Conservation (phyloP, 2,329 filamentous ascomycete genomes). For the Epichloe gansuensis region DNA sequence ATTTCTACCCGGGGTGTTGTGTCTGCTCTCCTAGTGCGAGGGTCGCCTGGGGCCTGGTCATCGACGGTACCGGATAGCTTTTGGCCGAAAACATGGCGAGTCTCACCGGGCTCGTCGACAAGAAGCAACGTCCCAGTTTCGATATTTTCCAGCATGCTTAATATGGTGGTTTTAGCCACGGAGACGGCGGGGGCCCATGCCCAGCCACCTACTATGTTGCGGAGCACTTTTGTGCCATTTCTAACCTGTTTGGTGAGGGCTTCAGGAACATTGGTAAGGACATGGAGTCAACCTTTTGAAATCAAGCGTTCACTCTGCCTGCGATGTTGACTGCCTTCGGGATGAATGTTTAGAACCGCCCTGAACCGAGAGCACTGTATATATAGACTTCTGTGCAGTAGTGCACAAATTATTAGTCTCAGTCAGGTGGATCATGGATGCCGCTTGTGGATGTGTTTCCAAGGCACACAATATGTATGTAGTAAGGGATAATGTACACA, state of each 20-base stretch:
- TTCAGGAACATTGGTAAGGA: neutral
- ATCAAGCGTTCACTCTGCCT: neutral
- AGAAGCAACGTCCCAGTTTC: constrained; percentile 35
- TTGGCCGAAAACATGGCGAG: constrained; percentile 33
- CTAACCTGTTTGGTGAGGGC: constrained; percentile 3
- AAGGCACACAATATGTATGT: too few species aligned
- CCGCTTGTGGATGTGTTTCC: neutral
- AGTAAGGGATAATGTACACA: too few species aligned
- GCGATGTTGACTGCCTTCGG: neutral
- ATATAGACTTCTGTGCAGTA: neutral
- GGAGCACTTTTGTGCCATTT: constrained; percentile 23
- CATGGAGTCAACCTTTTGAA: neutral
- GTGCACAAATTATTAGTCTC: neutral
- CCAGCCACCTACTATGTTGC: constrained; percentile 29
- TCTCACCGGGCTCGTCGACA: constrained; percentile 32
- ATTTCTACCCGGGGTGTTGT: constrained; percentile 37
- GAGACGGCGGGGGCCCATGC: constrained; percentile 36
- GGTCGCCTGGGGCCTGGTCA: constrained; percentile 22
- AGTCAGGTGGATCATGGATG: neutral
- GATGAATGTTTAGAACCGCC: neutral
- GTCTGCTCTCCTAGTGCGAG: constrained; percentile 21
- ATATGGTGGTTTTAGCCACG: constrained; percentile 33
- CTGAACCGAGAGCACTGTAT: neutral
- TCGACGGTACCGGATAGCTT: constrained; percentile 26
- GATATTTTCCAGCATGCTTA: constrained; percentile 33